Conservation (phyloP, 345 rosid species). For the Citropsis articulata region DNA sequence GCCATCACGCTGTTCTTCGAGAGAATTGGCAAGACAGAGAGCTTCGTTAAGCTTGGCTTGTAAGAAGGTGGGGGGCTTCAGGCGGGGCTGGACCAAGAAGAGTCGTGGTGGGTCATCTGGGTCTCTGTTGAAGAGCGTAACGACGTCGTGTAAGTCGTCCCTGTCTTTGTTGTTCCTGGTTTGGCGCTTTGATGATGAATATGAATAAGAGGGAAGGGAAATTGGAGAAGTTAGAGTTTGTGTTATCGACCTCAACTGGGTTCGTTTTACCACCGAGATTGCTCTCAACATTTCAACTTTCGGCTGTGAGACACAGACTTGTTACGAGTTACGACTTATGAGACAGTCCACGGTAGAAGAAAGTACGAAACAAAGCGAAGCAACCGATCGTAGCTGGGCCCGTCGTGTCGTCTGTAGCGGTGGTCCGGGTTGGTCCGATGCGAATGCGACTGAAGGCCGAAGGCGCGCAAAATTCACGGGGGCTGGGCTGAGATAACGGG, state of each 20-base stretch:
- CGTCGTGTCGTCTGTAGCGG: no score
- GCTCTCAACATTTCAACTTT: slow-evolving; percentile 35
- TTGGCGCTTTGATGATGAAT: slow-evolving; percentile 23
- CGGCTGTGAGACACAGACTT: no score
- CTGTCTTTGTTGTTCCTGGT: slow-evolving; percentile 15
- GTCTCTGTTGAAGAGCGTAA: slow-evolving; percentile 53
- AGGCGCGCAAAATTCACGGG: no score
- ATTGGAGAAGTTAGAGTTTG: not conserved
- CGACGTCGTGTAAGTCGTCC: slow-evolving; percentile 11
- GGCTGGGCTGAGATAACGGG: no score
- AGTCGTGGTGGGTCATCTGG: slow-evolving; percentile 71
- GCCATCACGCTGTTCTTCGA: slow-evolving; percentile 92
- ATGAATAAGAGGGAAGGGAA: slow-evolving; percentile 8
- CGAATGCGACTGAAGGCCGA: no score
- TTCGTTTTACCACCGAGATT: slow-evolving; percentile 27
- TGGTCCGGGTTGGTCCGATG: no score
- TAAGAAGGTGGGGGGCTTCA: slow-evolving; percentile 56
- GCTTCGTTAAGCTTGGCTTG: slow-evolving; percentile 90
- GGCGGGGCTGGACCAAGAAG: slow-evolving; percentile 88
- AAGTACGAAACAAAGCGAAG: no score
- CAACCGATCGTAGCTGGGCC: no score
- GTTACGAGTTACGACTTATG: no score
- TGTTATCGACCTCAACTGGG: slow-evolving; percentile 19
- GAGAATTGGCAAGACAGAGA: slow-evolving; percentile 83
- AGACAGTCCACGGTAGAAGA: no score